Base-by-base conservation (phyloP, 2,329 filamentous ascomycete species). In the Curvularia spicifera region DNA sequence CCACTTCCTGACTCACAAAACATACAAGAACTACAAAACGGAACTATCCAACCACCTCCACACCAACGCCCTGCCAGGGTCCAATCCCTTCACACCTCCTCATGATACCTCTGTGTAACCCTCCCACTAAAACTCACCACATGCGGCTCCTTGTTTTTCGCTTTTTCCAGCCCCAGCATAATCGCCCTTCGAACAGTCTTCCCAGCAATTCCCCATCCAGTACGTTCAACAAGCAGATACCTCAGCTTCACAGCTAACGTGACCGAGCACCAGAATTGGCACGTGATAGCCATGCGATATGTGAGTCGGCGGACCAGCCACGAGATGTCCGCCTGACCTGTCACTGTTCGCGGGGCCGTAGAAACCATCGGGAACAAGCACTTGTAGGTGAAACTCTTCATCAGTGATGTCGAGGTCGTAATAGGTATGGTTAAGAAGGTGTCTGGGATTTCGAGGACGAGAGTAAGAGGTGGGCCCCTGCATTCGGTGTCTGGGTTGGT, bases 91-190 rank as follows among this genome's bases (percentile, higher is more conserved):
- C 9, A 43, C 26, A 43, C 13, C 15, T 45, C 43, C 0, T 29
- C 26, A 15, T 20, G 6, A 20, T 3, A 18, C n/a, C 1, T 18
- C 43, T n/a, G 24, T 28, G 24, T 1, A 12, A 24, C 43, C 15
- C 26, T 18, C 26, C 54, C 54, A 10, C 42, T 48, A 45, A 42
- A 56, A 29, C 40, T 40, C 8, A 56, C 8, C 15, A 53, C 5
- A 13, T 31, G 24, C 4, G 22, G 29, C 7, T 26, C 42, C 12
- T 18, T 31, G 3, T 20, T 7, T 5, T 28, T 9, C 3, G 42
- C 54, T 9, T 31, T 35, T 10, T 9, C 44, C 8, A 48, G 15
- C 2, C 42, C 54, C 5, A 44, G 24, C 4, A 29, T 13, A 18
- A 57, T n/a, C 22, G 33, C 43, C 5, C 10, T 46, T 20, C 18